Conservation (phyloP, 169 alveolate species). For the Plasmodium reichenowi region DNA sequence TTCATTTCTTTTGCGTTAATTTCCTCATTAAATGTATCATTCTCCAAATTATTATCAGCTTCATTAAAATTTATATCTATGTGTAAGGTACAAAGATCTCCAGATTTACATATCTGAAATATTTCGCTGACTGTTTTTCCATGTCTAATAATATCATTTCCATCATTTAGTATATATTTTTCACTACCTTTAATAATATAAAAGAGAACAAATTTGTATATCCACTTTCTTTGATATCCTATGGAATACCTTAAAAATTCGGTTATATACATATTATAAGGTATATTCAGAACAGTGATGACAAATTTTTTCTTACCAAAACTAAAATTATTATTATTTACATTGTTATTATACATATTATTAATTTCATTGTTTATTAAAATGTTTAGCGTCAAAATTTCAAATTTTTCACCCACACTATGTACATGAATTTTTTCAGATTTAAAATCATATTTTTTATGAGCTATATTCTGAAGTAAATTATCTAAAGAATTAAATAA, state of each 20-base stretch:
- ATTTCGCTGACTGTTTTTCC: constrained; percentile 62
- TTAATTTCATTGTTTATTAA: background rate
- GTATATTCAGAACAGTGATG: constrained; percentile 38
- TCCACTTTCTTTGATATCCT: constrained; percentile 77
- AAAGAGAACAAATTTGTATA: constrained; percentile 45
- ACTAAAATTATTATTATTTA: constrained; percentile 8
- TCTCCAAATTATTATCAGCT: background rate
- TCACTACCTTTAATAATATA: constrained; percentile 52
- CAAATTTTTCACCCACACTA: constrained; percentile 19
- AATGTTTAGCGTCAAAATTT: background rate
- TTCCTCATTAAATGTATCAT: background rate
- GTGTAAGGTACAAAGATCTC: constrained; percentile 39
- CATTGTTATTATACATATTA: background rate
- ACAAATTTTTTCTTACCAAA: constrained; percentile 31
- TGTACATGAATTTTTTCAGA: constrained; percentile 35
- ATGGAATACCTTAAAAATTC: constrained; percentile 47
- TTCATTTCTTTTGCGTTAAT: background rate
- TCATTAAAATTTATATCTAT: constrained; percentile 9
- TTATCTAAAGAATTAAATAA: constrained; percentile 34
- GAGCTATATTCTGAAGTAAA: constrained; percentile 47
- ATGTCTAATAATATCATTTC: constrained; percentile 14
- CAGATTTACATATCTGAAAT: constrained; percentile 37
- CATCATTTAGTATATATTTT: constrained; percentile 32
- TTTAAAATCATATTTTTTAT: constrained; percentile 52
- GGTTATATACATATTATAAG: constrained; percentile 59